Percentiles rank a stretch among this genome's conserved stretches.
These are phyloP conservation scores for Friedmanniomyces endolithicus DNA, from an alignment of 495 filamentous ascomycete genomes.

Conservation along the genomic window DNA sequence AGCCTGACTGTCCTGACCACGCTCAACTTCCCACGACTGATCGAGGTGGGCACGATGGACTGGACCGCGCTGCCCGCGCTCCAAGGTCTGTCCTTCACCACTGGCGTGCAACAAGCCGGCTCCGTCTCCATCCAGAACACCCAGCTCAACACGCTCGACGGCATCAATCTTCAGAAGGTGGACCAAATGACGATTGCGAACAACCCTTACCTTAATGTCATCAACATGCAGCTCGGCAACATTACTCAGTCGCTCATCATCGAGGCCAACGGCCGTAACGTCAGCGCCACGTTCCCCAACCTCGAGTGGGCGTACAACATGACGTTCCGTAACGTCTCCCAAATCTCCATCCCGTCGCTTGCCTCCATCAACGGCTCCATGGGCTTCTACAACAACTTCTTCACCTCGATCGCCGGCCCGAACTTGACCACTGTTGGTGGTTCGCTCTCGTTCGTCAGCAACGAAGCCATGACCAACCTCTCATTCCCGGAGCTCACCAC, in stretches of 20 bases:
- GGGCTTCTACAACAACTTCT: slow-evolving; percentile 70
- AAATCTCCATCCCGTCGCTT: slow-evolving; percentile 65
- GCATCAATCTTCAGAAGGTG: slow-evolving; percentile 65
- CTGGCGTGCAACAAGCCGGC: slow-evolving; percentile 40
- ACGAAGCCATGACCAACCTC: slow-evolving; percentile 63
- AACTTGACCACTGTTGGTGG: slow-evolving; percentile 67
- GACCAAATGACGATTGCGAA: slow-evolving; percentile 35
- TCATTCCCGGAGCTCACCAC: slow-evolving; percentile 52
- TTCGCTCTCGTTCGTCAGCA: slow-evolving; percentile 62
- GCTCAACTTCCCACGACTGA: slow-evolving; percentile 52
- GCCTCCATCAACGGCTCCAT: slow-evolving; percentile 62
- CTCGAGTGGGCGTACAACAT: slow-evolving; percentile 68
- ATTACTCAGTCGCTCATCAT: slow-evolving; percentile 53
- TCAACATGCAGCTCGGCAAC: slow-evolving; percentile 50
- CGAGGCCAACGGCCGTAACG: slow-evolving; percentile 45
- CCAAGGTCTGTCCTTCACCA: slow-evolving; percentile 50
- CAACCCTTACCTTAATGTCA: slow-evolving; percentile 29
- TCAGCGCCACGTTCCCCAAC: slow-evolving; percentile 51
- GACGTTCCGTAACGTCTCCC: slow-evolving; percentile 74
- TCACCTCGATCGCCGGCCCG: slow-evolving; percentile 53
- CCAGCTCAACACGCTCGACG: slow-evolving; percentile 55
- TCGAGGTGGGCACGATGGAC: slow-evolving; percentile 47
- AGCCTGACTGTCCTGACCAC: slow-evolving; percentile 52
- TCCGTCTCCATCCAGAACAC: slow-evolving; percentile 72
- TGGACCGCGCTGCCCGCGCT: slow-evolving; percentile 66